Evolutionary conservation across 2,329 filamentous ascomycete species (phyloP), one percentile per base, ranked within the genome.

Genomic region (Bretziella fagacearum): DNA sequence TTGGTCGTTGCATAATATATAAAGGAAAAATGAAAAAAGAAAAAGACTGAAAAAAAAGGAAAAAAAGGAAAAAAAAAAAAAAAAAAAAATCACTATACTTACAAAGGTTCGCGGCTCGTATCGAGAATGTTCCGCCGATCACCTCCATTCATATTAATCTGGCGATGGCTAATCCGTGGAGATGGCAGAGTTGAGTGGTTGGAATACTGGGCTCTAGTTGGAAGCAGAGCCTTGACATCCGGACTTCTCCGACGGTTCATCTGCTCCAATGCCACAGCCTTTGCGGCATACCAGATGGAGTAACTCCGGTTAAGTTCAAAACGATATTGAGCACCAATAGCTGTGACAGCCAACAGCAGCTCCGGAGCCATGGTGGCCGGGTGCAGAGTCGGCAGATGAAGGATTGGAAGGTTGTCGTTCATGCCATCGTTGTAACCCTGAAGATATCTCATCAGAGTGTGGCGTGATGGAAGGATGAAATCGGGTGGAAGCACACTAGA

Each of bases 361-460:
- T 84, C 81, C 0, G 79, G 71, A 0, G 77, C 73, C n/a, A 75
- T 68, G n/a, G 76, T 71, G 6, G 71, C 70, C 0, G 77, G 70
- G 1, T 68, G 66, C 40, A 84, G 65, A 0, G 79, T 83, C 0
- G 80, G 74, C 4, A 82, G 62, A 56, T 85, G 80, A 23, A 84
- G 63, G 51, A 84, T 69, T 0, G 70, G 70, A 0, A 73, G 56
- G 51, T 71, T 66, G 45, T 71, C 68, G 47, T 73, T 69, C 49
- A 84, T 82, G 0, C 79, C 78, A 49, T 70, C 73, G 46, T 82
- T 71, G 54, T 82, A 84, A 1, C 78, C 79, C 50, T 81, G 77
- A 26, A 84, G 60, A 52, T 83, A 84, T 27, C 80, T 64, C 2
- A 75, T 77, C 23, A 84, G 58, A 0, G 80, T 81, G 53, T 82